Conservation (phyloP, 139 green algal genomes). For the Micractinium sp. region DNA sequence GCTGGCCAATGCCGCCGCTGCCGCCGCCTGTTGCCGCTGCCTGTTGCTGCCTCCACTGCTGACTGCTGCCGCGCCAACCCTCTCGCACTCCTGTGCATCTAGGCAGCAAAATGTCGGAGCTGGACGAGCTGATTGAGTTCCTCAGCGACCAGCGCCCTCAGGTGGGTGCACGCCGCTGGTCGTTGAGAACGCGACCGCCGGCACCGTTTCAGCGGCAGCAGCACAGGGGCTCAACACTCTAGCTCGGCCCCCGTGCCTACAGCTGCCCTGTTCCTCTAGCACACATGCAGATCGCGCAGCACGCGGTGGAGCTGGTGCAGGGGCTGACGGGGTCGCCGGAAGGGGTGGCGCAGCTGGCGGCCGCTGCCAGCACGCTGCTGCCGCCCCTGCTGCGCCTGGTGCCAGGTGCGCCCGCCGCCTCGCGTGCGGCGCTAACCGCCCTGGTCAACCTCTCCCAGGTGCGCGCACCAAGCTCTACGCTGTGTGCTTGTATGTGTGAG, state of each 20-base stretch:
- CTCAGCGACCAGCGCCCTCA: slow-evolving; percentile 21
- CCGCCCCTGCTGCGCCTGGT: slow-evolving; percentile 63
- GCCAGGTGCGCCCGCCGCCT: slow-evolving; percentile 27
- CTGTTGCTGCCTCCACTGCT: neutral
- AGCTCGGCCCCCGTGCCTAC: neutral
- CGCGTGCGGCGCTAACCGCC: slow-evolving; percentile 47
- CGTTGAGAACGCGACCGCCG: too few species aligned
- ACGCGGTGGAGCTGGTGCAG: slow-evolving; percentile 69
- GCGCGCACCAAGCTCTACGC: neutral
- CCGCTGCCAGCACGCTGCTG: slow-evolving; percentile 45
- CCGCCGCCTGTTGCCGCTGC: too few species aligned
- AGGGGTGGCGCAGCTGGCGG: slow-evolving; percentile 61
- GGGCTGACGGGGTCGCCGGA: slow-evolving; percentile 69
- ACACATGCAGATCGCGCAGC: slow-evolving; percentile 25
- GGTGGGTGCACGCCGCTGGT: slow-evolving; percentile 5
- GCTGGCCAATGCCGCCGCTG: neutral
- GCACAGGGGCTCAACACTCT: too few species aligned
- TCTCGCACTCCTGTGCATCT: neutral
- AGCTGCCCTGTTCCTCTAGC: neutral
- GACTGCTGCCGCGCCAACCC: neutral
- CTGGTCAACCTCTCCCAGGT: slow-evolving; percentile 84
- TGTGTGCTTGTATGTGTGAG: neutral
- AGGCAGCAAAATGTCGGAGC: neutral
- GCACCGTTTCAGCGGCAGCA: too few species aligned
- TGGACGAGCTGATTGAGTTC: slow-evolving; percentile 45